phyloP scores from a whole-genome alignment of 345 rosid species.

The Gossypium sturtianum region DNA sequence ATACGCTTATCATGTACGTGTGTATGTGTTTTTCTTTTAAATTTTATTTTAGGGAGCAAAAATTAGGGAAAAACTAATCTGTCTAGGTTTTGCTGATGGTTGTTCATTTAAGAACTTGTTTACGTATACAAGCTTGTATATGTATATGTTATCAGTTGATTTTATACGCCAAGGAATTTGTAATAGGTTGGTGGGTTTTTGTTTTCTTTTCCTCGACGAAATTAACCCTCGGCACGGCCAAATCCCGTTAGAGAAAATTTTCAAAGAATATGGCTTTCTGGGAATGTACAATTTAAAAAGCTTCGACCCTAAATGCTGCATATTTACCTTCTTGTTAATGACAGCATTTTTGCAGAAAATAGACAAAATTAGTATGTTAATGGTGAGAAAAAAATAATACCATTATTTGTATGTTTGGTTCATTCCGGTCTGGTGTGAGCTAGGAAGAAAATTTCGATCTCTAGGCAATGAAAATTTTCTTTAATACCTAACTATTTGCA shows the following conservation, averaged over 20 bases:
- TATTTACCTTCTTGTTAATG: not conserved
- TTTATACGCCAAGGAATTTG: constrained; percentile 18
- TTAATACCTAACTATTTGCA: too few species aligned
- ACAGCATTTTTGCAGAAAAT: not conserved
- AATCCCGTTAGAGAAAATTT: not conserved
- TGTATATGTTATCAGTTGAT: constrained; percentile 17
- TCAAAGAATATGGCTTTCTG: not conserved
- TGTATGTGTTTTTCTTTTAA: constrained; percentile 33
- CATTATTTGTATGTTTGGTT: not conserved
- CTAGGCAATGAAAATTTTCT: too few species aligned
- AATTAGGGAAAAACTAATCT: constrained; percentile 21
- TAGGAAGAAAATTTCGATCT: too few species aligned
- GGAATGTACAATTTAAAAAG: not conserved
- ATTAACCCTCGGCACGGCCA: not conserved
- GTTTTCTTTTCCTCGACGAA: not conserved
- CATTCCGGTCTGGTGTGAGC: not conserved
- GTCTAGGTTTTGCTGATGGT: constrained; percentile 19
- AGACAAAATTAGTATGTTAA: not conserved
- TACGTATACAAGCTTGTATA: constrained; percentile 19
- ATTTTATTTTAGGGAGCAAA: not conserved
- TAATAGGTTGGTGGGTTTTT: constrained; percentile 3
- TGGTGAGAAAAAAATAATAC: not conserved
- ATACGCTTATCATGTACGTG: constrained; percentile 36
- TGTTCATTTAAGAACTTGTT: constrained; percentile 36
- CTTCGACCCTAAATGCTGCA: not conserved